Base-by-base conservation (phyloP, 163 green algal species). In the Chlamydomonas reinhardtii region DNA sequence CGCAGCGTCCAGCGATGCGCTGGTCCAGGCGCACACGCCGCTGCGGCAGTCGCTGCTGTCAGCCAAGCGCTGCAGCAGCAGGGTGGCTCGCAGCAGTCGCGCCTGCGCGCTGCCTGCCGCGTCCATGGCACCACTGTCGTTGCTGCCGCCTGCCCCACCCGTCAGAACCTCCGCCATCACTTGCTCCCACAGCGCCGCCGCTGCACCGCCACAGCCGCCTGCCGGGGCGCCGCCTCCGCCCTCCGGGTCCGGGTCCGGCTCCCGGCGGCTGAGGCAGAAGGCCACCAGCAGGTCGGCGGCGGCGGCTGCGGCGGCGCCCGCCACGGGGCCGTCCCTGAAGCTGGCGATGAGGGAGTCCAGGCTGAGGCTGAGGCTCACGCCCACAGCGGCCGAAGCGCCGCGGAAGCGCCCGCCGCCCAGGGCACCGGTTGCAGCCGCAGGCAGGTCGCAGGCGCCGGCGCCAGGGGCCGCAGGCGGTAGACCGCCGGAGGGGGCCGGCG, bases 251-350 rank as follows among this genome's bases (percentile, higher is more conserved):
- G n/a, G n/a, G 14, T 19, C 48, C 32, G 15, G 29, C 29, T 59
- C 66, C 22, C 25, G 15, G 76, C 61, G 78, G 48, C 27, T 37
- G 66, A 62, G 35, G 65, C 78, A 79, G 31, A 76, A 79, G 34
- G 80, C 80, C 5, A 86, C 70, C 56, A 86, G 35, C 17, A 86
- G 80, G 56, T 79, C 69, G 52, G 80, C 80, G 32, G 70, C 48
- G 69, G 80, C 80, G 16, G 32, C 35, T 14, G 70, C 70, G 27
- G 70, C 32, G 25, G 54, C 54, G 56, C 70, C 69, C 80, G 79
- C 11, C 48, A 56, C 48, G 14, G 48, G 68, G 52, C 25, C 79
- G 52, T 0, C 20, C 32, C 16, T 64, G 48, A 65, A 74, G n/a
- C 68, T 29, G 19, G 68, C 68, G 31, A 85, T 48, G 24, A 85